Evolutionary conservation across 73 alveolate genomes (phyloP).

Genomic region (Diophrys sp.): DNA sequence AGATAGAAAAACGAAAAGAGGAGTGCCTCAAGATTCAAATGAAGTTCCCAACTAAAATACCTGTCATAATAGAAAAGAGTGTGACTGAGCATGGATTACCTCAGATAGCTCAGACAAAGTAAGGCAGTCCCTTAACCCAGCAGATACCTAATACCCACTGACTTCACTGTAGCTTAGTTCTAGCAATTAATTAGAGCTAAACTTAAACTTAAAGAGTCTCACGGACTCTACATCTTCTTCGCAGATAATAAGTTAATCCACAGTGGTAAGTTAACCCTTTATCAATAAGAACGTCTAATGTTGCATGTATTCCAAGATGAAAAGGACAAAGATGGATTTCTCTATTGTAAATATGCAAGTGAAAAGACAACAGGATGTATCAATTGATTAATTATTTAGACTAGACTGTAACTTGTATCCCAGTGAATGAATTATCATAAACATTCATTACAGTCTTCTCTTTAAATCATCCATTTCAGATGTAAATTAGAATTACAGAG

Average conservation of each 20-base stretch:
- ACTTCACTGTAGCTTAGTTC: background rate
- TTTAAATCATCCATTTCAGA: too few species aligned
- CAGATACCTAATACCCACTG: background rate
- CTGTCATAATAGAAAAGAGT: conserved; percentile 3
- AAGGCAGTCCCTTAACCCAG: too few species aligned
- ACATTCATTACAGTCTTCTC: too few species aligned
- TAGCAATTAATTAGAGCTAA: background rate
- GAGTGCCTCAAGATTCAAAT: background rate
- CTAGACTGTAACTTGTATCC: too few species aligned
- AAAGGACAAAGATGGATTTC: background rate
- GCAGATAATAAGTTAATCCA: background rate
- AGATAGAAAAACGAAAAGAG: background rate
- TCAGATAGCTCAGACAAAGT: background rate
- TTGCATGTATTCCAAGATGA: background rate
- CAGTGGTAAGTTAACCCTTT: background rate
- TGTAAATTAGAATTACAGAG: too few species aligned
- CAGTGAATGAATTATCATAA: too few species aligned
- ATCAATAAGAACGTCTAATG: too few species aligned
- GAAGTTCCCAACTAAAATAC: conserved; percentile 17
- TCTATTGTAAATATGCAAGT: background rate
- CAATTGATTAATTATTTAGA: background rate
- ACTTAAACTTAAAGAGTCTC: background rate
- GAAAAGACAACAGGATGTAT: background rate
- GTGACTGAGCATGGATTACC: background rate
- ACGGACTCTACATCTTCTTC: background rate